phyloP scores from a whole-genome alignment of 2,329 filamentous ascomycete genomes.

The Paraconiothyrium brasiliense region DNA sequence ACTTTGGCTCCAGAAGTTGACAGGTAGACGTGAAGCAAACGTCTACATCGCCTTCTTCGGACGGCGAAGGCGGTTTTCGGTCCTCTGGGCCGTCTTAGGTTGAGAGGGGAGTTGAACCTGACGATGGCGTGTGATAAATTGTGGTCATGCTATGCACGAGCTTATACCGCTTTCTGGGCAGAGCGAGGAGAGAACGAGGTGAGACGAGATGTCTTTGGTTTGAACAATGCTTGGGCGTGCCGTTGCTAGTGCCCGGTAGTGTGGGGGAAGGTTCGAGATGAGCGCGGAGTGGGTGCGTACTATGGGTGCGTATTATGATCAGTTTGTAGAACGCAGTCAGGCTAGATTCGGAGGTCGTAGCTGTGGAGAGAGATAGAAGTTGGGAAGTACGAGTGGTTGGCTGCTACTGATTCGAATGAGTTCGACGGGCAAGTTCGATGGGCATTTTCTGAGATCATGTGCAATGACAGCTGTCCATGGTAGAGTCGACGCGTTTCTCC shows the following conservation, averaged over 20 bases:
- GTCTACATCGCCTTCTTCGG: slow-evolving; percentile 36
- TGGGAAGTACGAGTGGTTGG: neutral
- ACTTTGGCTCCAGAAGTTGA: slow-evolving; percentile 41
- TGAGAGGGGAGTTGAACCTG: slow-evolving; percentile 42
- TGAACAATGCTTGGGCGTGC: too few species aligned
- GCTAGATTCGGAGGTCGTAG: neutral
- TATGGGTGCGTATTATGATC: too few species aligned
- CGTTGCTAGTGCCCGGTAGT: too few species aligned
- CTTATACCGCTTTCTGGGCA: too few species aligned
- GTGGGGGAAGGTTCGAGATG: too few species aligned
- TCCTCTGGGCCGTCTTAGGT: slow-evolving; percentile 47
- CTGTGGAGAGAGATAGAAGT: neutral
- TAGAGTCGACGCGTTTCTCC: neutral
- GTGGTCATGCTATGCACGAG: slow-evolving; percentile 36
- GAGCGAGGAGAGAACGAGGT: too few species aligned
- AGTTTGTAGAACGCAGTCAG: neutral
- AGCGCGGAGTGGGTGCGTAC: too few species aligned
- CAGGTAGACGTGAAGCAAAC: slow-evolving; percentile 44
- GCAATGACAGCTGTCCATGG: neutral
- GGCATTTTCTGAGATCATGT: neutral
- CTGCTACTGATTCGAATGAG: neutral
- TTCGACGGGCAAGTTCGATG: neutral
- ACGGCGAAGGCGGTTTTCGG: slow-evolving; percentile 39
- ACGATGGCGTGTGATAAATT: slow-evolving; percentile 40
- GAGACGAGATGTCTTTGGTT: too few species aligned